phyloP scores from a whole-genome alignment of 2,329 filamentous ascomycete species.

The Claviceps fusiformis region DNA sequence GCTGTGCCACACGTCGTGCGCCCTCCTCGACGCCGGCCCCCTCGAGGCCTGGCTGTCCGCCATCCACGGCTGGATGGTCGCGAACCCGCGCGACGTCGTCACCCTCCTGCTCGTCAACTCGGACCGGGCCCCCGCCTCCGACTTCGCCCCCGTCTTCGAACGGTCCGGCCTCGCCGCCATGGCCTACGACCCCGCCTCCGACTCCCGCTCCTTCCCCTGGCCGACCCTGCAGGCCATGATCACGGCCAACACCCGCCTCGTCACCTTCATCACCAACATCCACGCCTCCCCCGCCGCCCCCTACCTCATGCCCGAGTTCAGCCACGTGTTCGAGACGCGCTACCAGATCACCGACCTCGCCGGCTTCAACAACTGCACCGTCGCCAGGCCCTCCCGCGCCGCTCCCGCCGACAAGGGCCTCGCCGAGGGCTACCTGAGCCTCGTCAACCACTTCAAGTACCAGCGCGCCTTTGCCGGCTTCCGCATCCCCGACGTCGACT shows the following conservation, averaged over 20 bases:
- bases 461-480: constrained; percentile 38
- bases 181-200: constrained; percentile 41
- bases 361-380: constrained; percentile 60
- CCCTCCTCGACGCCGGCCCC: constrained; percentile 53
- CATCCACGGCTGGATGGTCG: constrained; percentile 56
- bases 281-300: constrained; percentile 28
- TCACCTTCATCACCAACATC: constrained; percentile 53
- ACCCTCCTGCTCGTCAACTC: constrained; percentile 63
- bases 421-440: constrained; percentile 45
- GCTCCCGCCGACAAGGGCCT: constrained; percentile 37
- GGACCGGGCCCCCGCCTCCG: constrained; percentile 39
- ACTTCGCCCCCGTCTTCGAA: constrained; percentile 42
- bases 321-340: constrained; percentile 58
- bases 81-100: constrained; percentile 60
- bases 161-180: constrained; percentile 46
- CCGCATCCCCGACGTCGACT: constrained; percentile 45
- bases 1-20: constrained; percentile 58
- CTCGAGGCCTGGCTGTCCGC: constrained; percentile 48
- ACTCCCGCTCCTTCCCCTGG: constrained; percentile 39
- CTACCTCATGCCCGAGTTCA: constrained; percentile 51
- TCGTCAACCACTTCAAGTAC: constrained; percentile 75
- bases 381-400: constrained; percentile 48
- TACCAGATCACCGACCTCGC: constrained; percentile 48
- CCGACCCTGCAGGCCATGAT: constrained; percentile 62
- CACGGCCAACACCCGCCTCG: constrained; percentile 45